phyloP scores from a whole-genome alignment of 345 rosid genomes.

The Murraya koenigii region DNA sequence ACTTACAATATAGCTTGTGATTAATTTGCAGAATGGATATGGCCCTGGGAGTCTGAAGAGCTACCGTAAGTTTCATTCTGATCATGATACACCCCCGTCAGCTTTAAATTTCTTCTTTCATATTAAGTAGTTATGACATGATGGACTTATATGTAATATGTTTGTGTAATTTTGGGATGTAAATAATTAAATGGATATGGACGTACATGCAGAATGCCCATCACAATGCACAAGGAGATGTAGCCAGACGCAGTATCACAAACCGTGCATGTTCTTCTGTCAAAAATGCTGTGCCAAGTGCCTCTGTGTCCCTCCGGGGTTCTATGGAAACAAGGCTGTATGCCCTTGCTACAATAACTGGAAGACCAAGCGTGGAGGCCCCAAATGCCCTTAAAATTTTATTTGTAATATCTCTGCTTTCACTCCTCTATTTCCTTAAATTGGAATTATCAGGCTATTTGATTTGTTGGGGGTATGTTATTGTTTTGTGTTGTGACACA shows the following conservation, averaged over 20 bases:
- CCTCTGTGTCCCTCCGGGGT: constrained; percentile 82
- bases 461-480: background rate
- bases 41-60: constrained; percentile 51
- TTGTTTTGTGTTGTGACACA: background rate
- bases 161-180: background rate
- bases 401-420: background rate
- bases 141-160: background rate
- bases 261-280: constrained; percentile 78
- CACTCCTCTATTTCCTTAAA: background rate
- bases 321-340: constrained; percentile 55
- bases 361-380: constrained; percentile 69
- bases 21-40: constrained; percentile 23
- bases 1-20: background rate
- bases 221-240: constrained; percentile 60
- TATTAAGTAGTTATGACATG: background rate
- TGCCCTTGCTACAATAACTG: constrained; percentile 77
- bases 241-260: constrained; percentile 54
- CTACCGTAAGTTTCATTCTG: constrained; percentile 35
- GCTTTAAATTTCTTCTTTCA: background rate
- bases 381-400: constrained; percentile 59
- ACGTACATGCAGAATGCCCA: constrained; percentile 37
- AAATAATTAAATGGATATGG: background rate
- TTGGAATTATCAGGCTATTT: background rate
- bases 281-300: constrained; percentile 73
- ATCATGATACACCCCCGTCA: no score